phyloP scores from a whole-genome alignment of 176 grass and related monocot genomes.

The Pharus latifolius region DNA sequence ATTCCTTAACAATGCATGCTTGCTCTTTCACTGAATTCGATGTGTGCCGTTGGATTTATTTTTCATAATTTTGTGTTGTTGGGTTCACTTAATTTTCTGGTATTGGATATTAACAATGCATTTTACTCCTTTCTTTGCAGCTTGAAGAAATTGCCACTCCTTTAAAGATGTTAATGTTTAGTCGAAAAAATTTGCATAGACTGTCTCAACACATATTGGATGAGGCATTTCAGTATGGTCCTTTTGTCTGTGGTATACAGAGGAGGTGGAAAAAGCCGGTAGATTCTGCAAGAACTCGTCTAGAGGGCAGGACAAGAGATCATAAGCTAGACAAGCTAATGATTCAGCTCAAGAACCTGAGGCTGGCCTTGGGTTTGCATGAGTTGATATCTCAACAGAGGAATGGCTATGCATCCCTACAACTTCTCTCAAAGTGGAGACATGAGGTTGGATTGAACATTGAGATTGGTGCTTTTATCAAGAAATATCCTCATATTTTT shows the following conservation, averaged over 20 bases:
- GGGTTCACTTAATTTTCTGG: no score
- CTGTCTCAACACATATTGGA: not conserved
- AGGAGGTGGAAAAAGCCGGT: slow-evolving; percentile 58
- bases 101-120: no score
- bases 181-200: not conserved
- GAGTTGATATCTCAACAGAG: slow-evolving; percentile 46
- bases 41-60: no score
- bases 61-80: no score
- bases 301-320: slow-evolving; percentile 55
- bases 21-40: no score
- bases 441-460: slow-evolving; percentile 42
- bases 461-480: slow-evolving; percentile 37
- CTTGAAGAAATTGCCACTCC: not conserved
- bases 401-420: slow-evolving; percentile 46
- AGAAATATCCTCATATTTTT: slow-evolving; percentile 53
- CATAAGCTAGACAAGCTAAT: slow-evolving; percentile 54
- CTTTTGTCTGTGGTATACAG: slow-evolving; percentile 14
- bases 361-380: slow-evolving; percentile 25
- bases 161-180: not conserved
- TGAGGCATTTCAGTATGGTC: not conserved
- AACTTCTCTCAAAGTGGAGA: slow-evolving; percentile 51
- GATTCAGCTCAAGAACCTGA: slow-evolving; percentile 46
- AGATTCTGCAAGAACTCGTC: slow-evolving; percentile 42
- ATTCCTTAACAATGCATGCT: no score
- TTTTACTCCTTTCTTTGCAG: not conserved